These are phyloP conservation scores for Mariannaea elegans DNA, from an alignment of 2,329 filamentous ascomycete genomes.

Conservation along the genomic window DNA sequence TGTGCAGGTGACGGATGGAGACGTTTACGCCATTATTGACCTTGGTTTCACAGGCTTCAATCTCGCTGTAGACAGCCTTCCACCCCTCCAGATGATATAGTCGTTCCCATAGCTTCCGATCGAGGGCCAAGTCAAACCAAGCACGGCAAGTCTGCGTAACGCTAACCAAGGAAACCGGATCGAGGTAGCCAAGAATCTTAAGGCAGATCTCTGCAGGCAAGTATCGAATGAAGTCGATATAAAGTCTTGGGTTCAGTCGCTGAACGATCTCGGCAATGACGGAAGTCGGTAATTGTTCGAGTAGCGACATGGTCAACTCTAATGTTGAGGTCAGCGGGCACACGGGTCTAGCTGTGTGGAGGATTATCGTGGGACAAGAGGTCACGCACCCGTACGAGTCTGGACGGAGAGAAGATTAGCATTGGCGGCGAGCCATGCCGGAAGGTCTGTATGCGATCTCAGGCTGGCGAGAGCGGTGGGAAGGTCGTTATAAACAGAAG, in stretches of 20 bases:
- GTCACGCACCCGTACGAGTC: conserved; percentile 58
- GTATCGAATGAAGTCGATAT: conserved; percentile 89
- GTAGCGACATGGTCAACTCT: conserved; percentile 84
- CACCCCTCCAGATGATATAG: conserved; percentile 89
- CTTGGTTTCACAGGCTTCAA: conserved; percentile 71
- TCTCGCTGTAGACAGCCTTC: conserved; percentile 73
- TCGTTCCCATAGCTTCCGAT: conserved; percentile 86
- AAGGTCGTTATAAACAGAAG: conserved; percentile 46
- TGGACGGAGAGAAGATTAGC: conserved; percentile 58
- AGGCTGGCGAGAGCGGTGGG: conserved; percentile 46
- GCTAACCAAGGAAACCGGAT: conserved; percentile 79
- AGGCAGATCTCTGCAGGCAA: conserved; percentile 92
- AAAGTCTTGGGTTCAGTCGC: conserved; percentile 81
- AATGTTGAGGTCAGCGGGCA: conserved; percentile 23
- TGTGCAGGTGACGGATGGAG: conserved; percentile 53
- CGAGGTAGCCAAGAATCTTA: conserved; percentile 87
- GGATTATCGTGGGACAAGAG: not conserved
- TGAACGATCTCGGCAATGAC: conserved; percentile 83
- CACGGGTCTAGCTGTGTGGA: not conserved
- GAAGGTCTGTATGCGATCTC: conserved; percentile 54
- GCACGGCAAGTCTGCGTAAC: conserved; percentile 81
- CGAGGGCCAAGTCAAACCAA: conserved; percentile 84
- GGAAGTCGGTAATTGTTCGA: conserved; percentile 81
- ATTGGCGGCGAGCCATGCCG: conserved; percentile 60
- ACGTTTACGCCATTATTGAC: conserved; percentile 56